Evolutionary conservation across 129 eudicot species (phyloP).

Genomic region (Helichrysum umbraculigerum): DNA sequence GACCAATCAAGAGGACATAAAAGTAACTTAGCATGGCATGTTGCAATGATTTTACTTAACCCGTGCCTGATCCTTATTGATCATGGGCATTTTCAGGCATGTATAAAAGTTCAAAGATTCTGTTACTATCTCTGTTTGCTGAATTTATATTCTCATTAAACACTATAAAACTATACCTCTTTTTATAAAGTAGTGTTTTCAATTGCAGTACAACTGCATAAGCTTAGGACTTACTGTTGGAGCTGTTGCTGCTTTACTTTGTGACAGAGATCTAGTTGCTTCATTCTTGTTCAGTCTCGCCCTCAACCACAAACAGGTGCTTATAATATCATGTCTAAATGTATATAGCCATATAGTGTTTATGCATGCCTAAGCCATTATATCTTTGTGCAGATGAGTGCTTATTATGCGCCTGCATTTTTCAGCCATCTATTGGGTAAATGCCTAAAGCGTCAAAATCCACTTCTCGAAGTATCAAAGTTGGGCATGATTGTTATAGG

Average conservation of each 20-base stretch:
- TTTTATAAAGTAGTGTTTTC: not conserved
- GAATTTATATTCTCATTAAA: constrained; percentile 6
- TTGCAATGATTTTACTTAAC: constrained; percentile 69
- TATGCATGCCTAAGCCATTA: not conserved
- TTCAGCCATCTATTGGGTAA: constrained; percentile 81
- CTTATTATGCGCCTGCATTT: constrained; percentile 93
- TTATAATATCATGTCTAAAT: not conserved
- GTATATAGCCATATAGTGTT: not conserved
- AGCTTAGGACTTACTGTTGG: constrained; percentile 85
- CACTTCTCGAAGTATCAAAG: constrained; percentile 64
- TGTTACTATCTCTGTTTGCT: constrained; percentile 1
- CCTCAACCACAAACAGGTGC: constrained; percentile 88
- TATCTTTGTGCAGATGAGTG: constrained; percentile 83
- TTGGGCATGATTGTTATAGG: constrained; percentile 78
- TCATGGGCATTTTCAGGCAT: constrained; percentile 98
- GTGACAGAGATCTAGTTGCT: constrained; percentile 59
- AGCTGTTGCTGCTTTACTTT: constrained; percentile 46
- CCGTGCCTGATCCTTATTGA: constrained; percentile 92
- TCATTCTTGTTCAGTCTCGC: constrained; percentile 69
- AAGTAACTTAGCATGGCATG: constrained; percentile 67
- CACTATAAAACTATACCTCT: not conserved
- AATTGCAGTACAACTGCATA: constrained; percentile 77
- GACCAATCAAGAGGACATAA: constrained; percentile 32
- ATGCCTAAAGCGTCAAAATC: constrained; percentile 69
- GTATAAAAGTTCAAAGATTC: not conserved